phyloP scores from a whole-genome alignment of 345 rosid species.

The Heritiera littoralis region DNA sequence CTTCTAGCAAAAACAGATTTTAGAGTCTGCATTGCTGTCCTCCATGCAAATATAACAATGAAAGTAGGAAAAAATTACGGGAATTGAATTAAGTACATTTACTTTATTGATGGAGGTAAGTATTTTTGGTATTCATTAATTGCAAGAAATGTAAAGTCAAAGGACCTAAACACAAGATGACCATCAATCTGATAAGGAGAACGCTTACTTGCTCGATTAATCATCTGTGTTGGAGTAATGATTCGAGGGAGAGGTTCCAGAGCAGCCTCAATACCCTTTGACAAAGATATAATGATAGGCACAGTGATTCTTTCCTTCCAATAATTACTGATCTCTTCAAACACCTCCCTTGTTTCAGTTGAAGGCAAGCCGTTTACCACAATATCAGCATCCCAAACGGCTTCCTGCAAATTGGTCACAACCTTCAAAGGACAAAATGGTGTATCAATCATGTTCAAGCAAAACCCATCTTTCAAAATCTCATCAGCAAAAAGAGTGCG shows the following conservation, averaged over 20 bases:
- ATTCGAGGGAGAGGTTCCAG: constrained; percentile 66
- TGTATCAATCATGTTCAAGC: constrained; percentile 81
- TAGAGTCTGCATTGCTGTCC: neutral
- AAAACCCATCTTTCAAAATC: constrained; percentile 81
- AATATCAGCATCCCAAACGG: constrained; percentile 83
- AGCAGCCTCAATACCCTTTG: constrained; percentile 87
- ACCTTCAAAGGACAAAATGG: constrained; percentile 82
- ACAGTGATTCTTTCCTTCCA: constrained; percentile 75
- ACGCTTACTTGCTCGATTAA: constrained; percentile 62
- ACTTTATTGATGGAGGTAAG: neutral
- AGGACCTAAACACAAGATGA: too few relatives aligned
- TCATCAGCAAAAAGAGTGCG: constrained; percentile 73
- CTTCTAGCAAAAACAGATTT: neutral
- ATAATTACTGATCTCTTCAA: constrained; percentile 63
- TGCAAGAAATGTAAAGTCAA: too few relatives aligned
- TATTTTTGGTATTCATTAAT: neutral
- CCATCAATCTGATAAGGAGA: neutral
- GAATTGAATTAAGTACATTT: neutral
- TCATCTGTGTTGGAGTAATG: constrained; percentile 80
- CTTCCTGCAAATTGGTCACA: constrained; percentile 80
- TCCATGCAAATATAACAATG: neutral
- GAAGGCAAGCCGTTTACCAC: constrained; percentile 82
- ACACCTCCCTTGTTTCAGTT: constrained; percentile 63
- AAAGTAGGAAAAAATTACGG: neutral
- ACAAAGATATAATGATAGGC: constrained; percentile 69